phyloP scores from a whole-genome alignment of 2,329 filamentous ascomycete species.

The Myriosclerotinia duriaeana region DNA sequence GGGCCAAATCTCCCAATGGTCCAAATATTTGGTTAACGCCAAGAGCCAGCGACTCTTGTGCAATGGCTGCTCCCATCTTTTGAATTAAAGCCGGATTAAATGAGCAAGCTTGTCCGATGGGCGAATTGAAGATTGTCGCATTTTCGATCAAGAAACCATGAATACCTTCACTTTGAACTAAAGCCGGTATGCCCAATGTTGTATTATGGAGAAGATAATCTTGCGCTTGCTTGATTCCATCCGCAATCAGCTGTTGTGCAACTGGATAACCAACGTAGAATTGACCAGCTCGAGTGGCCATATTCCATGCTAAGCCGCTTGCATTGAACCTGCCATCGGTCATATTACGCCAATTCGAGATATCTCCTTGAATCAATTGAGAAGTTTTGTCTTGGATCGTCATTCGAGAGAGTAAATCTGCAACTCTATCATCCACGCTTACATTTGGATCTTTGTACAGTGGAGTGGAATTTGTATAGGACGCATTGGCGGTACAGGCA shows the following conservation, averaged over 20 bases:
- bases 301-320: constrained; percentile 65
- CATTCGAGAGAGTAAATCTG: constrained; percentile 70
- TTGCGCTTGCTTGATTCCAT: constrained; percentile 63
- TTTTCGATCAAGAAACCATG: constrained; percentile 71
- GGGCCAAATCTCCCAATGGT: constrained; percentile 67
- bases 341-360: constrained; percentile 72
- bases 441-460: constrained; percentile 64
- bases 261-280: constrained; percentile 72
- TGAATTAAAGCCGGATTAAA: constrained; percentile 65
- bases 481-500: constrained; percentile 10
- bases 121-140: constrained; percentile 77
- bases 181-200: constrained; percentile 67
- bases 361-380: constrained; percentile 68
- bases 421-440: constrained; percentile 61
- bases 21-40: constrained; percentile 74
- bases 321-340: constrained; percentile 66
- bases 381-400: constrained; percentile 71
- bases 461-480: constrained; percentile 36
- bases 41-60: constrained; percentile 62
- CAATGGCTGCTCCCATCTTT: constrained; percentile 67
- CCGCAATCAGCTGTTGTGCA: constrained; percentile 60
- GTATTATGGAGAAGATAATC: constrained; percentile 68
- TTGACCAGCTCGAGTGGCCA: constrained; percentile 51
- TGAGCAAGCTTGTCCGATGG: constrained; percentile 69
- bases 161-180: constrained; percentile 73